Base-by-base conservation (phyloP, 306 rosid genomes). In the Quercus gilva region DNA sequence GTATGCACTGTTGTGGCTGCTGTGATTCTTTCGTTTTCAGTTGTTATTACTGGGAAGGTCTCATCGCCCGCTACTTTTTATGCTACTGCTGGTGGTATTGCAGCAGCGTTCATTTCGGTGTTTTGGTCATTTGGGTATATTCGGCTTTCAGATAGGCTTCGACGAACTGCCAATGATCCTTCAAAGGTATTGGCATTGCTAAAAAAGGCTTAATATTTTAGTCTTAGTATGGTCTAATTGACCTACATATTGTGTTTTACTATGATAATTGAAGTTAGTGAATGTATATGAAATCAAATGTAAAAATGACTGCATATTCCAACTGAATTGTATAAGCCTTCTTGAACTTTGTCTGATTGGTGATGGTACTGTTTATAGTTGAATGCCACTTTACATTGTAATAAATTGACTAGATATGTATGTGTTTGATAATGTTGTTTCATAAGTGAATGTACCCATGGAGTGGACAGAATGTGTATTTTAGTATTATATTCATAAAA, bases 91-190 rank as follows among this genome's bases (percentile, higher is more conserved):
- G 96, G 94, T 64, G 96, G 99, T 78, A 91, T 96, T 82, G 98
- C 85, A 4, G 98, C 98, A 0, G 97, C 94, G 0, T 96, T 96
- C 88, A 81, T 96, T 71, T 96, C 98, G 0, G 97, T 96, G 78
- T 96, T 96, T 76, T 96, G 98, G 98, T 96, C 98, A 17, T 96
- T 96, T 67, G 98, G 99, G 5, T 96, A 96, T 80, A 92, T 96
- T 76, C 91, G 99, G 35, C 98, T 96, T 6, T 88, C 99, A 14
- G 98, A 93, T 9, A 96, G 64, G 91, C 99, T 96, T 64, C 79
- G 85, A 33, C 87, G 55, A 79, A 93, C 97, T 81, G 94, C 94
- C 28, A 91, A 84, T 72, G 88, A 91, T 2, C 99, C 98, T 53
- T 75, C 97, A 33, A 96, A 96, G 99, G 99, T 94, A 78, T n/a